These are phyloP conservation scores for Suillus placidus DNA, from an alignment of 768 basidiomycete genomes.

Conservation along the genomic window DNA sequence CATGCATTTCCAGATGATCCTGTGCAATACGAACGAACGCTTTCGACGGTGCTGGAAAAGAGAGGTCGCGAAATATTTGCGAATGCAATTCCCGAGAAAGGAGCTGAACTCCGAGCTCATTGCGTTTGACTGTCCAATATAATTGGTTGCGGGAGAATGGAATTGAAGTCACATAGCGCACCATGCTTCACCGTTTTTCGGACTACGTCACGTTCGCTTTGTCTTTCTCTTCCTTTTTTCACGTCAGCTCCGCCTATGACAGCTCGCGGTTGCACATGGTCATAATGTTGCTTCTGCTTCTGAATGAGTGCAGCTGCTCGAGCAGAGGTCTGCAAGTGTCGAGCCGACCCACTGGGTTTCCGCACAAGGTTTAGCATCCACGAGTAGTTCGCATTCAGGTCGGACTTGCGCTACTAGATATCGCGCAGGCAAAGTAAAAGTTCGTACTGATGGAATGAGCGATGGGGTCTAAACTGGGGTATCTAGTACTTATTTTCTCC, in stretches of 20 bases:
- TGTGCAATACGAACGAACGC: constrained; percentile 74
- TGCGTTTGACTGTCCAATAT: constrained; percentile 58
- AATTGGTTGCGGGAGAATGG: background rate
- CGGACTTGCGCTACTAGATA: background rate
- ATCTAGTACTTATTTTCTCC: too few species aligned
- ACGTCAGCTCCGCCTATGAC: background rate
- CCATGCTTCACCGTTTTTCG: constrained; percentile 12
- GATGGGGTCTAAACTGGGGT: background rate
- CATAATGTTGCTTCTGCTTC: constrained; percentile 5
- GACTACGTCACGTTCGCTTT: background rate
- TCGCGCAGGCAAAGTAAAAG: background rate
- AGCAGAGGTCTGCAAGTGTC: constrained; percentile 13
- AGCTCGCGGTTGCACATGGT: background rate
- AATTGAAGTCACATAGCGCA: constrained; percentile 1
- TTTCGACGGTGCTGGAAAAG: constrained; percentile 62
- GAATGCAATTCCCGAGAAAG: constrained; percentile 78
- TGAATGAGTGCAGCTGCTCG: constrained; percentile 7
- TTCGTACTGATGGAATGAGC: background rate
- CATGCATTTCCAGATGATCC: constrained; percentile 80
- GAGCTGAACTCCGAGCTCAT: constrained; percentile 92
- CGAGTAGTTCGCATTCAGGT: background rate
- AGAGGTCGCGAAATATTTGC: constrained; percentile 77
- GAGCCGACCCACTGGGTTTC: constrained; percentile 11
- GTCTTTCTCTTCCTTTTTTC: background rate
- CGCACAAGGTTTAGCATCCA: constrained; percentile 15